Percentiles rank a stretch among this genome's conserved stretches.
These are phyloP conservation scores for Uronychia binucleata DNA, from an alignment of 73 alveolate genomes.

Conservation along the genomic window DNA sequence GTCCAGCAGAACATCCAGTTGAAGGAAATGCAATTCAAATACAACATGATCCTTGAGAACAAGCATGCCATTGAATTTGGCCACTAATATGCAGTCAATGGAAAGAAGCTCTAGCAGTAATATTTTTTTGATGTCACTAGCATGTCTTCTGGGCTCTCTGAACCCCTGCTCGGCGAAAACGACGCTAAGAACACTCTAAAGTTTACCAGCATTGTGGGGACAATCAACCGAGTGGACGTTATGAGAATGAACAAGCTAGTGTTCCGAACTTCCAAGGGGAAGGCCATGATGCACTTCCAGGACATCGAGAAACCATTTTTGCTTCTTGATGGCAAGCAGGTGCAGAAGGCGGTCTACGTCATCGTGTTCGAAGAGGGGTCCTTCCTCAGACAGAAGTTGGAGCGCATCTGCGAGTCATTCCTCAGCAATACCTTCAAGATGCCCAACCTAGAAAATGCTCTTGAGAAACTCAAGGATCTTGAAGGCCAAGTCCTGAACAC, in stretches of 20 bases:
- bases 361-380: slow-evolving; percentile 47
- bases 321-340: neutral
- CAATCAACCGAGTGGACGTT: slow-evolving; percentile 79
- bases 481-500: neutral
- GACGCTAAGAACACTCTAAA: neutral
- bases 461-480: neutral
- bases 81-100: neutral
- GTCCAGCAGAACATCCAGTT: slow-evolving; percentile 1
- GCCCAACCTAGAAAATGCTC: neutral
- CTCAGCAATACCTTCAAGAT: neutral
- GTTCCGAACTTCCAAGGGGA: slow-evolving; percentile 91
- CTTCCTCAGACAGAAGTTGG: slow-evolving; percentile 9
- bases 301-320: slow-evolving; percentile 45
- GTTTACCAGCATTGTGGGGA: slow-evolving; percentile 74
- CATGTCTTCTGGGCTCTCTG: neutral
- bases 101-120: slow-evolving; percentile 9
- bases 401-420: slow-evolving; percentile 28
- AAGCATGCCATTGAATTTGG: neutral
- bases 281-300: slow-evolving; percentile 75
- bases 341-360: slow-evolving; percentile 28
- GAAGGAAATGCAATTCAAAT: slow-evolving; percentile 9
- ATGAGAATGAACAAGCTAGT: slow-evolving; percentile 78
- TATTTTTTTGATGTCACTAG: too few relatives aligned
- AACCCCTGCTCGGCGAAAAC: neutral
- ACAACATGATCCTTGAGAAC: slow-evolving; percentile 6